These are phyloP conservation scores for Leishmania tropica DNA, from an alignment of 208 protist species.

Conservation along the genomic window DNA sequence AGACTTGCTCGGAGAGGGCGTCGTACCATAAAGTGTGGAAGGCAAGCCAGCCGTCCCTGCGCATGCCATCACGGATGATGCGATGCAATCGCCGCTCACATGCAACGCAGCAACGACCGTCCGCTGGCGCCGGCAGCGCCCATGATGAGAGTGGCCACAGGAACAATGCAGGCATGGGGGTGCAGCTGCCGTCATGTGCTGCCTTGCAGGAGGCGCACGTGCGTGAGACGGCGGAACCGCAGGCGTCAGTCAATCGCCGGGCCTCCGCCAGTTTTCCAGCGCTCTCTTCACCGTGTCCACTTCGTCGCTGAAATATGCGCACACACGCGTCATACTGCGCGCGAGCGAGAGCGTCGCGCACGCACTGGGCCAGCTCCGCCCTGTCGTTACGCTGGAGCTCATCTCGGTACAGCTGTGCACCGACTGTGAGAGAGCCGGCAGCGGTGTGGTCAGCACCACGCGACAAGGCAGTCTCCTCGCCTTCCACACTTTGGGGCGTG, in stretches of 20 bases:
- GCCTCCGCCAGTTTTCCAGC: not conserved
- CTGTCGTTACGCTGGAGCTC: conserved; percentile 2
- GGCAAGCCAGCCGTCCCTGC: conserved; percentile 34
- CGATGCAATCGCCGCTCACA: not conserved
- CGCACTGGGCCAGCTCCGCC: conserved; percentile 4
- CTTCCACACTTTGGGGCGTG: not conserved
- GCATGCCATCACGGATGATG: conserved; percentile 23
- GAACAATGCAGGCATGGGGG: not conserved
- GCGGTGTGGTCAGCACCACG: not conserved
- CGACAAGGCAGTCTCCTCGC: not conserved
- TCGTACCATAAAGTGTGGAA: conserved; percentile 48
- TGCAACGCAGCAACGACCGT: not conserved
- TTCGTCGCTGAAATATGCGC: not conserved
- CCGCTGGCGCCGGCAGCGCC: not conserved
- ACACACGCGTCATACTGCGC: not conserved
- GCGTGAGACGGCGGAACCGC: not conserved
- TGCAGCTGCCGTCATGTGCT: not conserved
- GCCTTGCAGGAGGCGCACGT: not conserved
- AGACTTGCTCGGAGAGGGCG: not conserved
- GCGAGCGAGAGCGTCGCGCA: conserved; percentile 5
- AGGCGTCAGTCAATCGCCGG: not conserved
- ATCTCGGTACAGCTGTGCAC: conserved; percentile 1
- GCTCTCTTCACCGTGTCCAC: not conserved
- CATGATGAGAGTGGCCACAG: not conserved
- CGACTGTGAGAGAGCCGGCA: not conserved